Conservation (phyloP, 2,329 filamentous ascomycete species). For the Albifimbria verrucaria region DNA sequence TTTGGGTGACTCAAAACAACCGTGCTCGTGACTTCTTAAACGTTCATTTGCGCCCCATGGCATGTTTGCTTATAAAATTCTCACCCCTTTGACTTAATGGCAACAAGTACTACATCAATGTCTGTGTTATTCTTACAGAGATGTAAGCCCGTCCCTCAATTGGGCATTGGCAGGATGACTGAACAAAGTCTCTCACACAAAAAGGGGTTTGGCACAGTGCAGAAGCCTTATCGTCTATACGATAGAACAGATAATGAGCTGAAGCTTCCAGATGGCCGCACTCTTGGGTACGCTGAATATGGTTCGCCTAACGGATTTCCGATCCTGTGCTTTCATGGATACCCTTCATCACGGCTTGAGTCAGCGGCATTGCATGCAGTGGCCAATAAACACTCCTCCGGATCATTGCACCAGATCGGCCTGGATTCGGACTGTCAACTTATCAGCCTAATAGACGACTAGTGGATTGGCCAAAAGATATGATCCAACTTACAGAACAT, state of each 20-base stretch:
- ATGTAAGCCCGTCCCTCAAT: no score
- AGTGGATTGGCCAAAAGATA: slow-evolving; percentile 30
- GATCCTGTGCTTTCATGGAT: slow-evolving; percentile 40
- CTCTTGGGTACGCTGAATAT: slow-evolving; percentile 37
- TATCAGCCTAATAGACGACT: slow-evolving; percentile 27
- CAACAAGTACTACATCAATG: no score
- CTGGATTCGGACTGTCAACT: slow-evolving; percentile 39
- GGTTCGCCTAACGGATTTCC: slow-evolving; percentile 27
- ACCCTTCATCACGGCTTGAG: slow-evolving; percentile 38
- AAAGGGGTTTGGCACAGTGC: no score
- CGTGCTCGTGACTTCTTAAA: no score
- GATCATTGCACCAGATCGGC: slow-evolving; percentile 36
- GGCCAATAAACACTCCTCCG: slow-evolving; percentile 23
- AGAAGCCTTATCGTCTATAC: no score
- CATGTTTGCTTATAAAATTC: no score
- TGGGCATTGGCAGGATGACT: no score
- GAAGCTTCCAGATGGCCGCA: slow-evolving; percentile 34
- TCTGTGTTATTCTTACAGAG: no score
- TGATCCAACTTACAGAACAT: slow-evolving; percentile 23
- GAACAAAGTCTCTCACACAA: no score
- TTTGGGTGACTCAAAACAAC: no score
- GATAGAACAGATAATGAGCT: background rate
- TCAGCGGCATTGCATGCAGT: slow-evolving; percentile 20
- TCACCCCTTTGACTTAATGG: no score
- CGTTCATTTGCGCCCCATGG: no score